These are phyloP conservation scores for Zangia roseola DNA, from an alignment of 768 basidiomycete genomes.

Conservation along the genomic window DNA sequence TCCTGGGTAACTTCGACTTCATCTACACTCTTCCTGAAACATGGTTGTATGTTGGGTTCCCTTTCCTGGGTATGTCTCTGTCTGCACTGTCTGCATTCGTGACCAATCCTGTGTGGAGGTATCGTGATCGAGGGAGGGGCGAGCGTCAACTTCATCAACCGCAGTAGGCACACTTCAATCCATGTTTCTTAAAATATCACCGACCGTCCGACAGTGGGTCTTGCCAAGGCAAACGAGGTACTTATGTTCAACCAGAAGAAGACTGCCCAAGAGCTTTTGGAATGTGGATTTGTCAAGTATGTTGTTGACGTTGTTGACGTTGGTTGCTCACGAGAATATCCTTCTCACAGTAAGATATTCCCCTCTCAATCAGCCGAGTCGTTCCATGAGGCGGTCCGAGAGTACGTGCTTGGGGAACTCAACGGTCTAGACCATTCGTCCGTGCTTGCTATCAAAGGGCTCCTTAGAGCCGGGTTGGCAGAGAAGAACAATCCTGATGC, in stretches of 20 bases:
- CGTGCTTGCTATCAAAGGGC: conserved; percentile 49
- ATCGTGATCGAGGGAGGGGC: conserved; percentile 68
- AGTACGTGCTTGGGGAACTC: conserved; percentile 51
- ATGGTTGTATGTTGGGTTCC: conserved; percentile 67
- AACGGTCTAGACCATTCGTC: conserved; percentile 57
- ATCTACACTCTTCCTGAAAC: conserved; percentile 61
- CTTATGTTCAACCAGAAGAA: conserved; percentile 71
- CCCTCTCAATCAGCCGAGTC: conserved; percentile 47
- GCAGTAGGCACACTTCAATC: conserved; percentile 42
- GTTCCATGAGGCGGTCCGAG: conserved; percentile 55
- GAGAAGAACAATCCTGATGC: conserved; percentile 66
- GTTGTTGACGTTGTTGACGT: conserved; percentile 7
- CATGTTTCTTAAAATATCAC: background rate
- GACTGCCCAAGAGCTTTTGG: conserved; percentile 52
- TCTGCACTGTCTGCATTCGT: background rate
- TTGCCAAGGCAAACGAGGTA: conserved; percentile 68
- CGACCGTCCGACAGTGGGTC: conserved; percentile 50
- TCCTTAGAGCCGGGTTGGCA: conserved; percentile 53
- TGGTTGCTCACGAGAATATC: background rate
- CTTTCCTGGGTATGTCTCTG: conserved; percentile 49
- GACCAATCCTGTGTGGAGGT: conserved; percentile 36
- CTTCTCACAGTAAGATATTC: conserved; percentile 52
- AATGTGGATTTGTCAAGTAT: conserved; percentile 66
- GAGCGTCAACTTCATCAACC: conserved; percentile 65
- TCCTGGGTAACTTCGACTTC: conserved; percentile 74